These are phyloP conservation scores for Secale cereale DNA, from an alignment of 176 grass and related monocot species.

Conservation along the genomic window DNA sequence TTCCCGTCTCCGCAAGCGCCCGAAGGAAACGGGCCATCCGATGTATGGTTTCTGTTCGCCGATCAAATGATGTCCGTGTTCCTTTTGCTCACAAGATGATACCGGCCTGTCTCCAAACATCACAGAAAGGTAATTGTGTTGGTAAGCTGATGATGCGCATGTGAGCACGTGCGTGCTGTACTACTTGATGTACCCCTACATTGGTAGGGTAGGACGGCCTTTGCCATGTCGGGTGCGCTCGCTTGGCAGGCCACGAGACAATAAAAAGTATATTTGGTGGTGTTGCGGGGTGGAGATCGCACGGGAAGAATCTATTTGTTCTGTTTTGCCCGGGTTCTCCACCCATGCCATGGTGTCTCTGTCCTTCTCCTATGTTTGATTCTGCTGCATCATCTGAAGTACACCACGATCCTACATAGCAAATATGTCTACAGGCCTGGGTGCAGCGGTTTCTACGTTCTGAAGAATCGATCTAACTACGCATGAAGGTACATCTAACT, in stretches of 20 bases:
- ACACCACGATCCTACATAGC: no score
- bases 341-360: not conserved
- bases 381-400: not conserved
- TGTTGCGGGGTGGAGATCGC: constrained; percentile 17
- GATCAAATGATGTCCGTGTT: not conserved
- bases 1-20: no score
- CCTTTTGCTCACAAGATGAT: not conserved
- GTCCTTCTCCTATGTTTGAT: not conserved
- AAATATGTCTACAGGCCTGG: not conserved
- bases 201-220: constrained; percentile 1
- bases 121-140: constrained; percentile 14
- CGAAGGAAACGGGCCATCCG: not conserved
- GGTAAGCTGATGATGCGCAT: constrained; percentile 20
- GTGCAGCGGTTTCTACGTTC: not conserved
- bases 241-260: constrained; percentile 21
- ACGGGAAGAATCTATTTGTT: constrained; percentile 8
- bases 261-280: not conserved
- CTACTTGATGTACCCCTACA: not conserved
- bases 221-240: constrained; percentile 33
- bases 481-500: not conserved
- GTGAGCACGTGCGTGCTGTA: not conserved
- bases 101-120: not conserved
- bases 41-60: not conserved
- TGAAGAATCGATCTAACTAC: not conserved
- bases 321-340: constrained; percentile 18